These are phyloP conservation scores for Singerocomus inundabilis DNA, from an alignment of 1,284 basidiomycete species.

Conservation along the genomic window DNA sequence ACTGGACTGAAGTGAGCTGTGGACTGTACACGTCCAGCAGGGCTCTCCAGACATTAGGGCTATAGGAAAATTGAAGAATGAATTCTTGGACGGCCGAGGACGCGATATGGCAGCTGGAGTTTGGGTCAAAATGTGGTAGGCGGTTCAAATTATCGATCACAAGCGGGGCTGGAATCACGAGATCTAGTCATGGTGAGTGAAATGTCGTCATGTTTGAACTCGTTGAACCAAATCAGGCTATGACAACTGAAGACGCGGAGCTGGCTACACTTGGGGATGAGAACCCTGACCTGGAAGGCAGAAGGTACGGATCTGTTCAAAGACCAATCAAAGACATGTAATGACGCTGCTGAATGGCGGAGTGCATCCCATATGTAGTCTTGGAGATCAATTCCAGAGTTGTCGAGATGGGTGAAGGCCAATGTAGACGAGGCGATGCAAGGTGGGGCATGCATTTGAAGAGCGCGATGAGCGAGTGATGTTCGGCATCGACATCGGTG, in stretches of 20 bases:
- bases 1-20: constrained; percentile 22
- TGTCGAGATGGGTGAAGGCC: background rate
- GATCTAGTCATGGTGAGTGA: constrained; percentile 17
- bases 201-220: background rate
- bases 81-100: constrained; percentile 21
- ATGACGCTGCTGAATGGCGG: constrained; percentile 7
- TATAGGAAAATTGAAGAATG: constrained; percentile 4
- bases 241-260: constrained; percentile 24
- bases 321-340: constrained; percentile 26
- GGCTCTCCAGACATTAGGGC: constrained; percentile 7
- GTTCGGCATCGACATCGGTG: background rate
- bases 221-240: constrained; percentile 12
- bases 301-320: background rate
- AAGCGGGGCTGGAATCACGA: background rate
- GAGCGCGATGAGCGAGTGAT: constrained; percentile 17
- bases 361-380: constrained; percentile 18
- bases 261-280: constrained; percentile 16
- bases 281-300: background rate
- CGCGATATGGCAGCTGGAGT: background rate
- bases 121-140: background rate
- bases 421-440: constrained; percentile 27
- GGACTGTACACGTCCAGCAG: constrained; percentile 11
- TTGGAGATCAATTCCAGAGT: background rate
- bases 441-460: constrained; percentile 31
- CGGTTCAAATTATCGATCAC: no score